A percentile compares a stretch with the other conserved stretches of the same genome.
These are phyloP conservation scores for Wickerhamomyces pijperi DNA, from an alignment of 805 yeast genomes.

Conservation along the genomic window DNA sequence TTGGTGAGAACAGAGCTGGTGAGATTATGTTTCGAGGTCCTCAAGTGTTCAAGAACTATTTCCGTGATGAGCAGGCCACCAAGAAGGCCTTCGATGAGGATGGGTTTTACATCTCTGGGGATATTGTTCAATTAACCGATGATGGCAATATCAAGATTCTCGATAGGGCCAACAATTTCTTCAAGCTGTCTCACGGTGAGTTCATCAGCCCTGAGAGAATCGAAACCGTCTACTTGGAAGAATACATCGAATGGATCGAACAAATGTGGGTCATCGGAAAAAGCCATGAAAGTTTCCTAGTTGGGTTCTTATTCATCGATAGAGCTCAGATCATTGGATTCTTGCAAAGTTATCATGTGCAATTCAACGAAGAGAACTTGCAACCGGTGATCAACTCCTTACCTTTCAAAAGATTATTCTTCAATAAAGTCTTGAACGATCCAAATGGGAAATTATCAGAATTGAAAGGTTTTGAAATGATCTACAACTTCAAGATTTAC, in stretches of 20 bases:
- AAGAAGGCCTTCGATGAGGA: constrained; percentile 28
- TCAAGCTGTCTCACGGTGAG: constrained; percentile 43
- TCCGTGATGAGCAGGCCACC: constrained; percentile 13
- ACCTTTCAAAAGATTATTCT: constrained; percentile 1
- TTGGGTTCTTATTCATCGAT: constrained; percentile 45
- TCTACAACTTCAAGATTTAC: constrained; percentile 43
- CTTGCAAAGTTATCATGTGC: not conserved
- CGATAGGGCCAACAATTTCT: constrained; percentile 58
- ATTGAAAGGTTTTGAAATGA: constrained; percentile 52
- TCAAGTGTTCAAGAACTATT: constrained; percentile 26
- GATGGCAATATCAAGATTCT: constrained; percentile 41
- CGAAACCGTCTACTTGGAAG: constrained; percentile 41
- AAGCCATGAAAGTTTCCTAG: constrained; percentile 36
- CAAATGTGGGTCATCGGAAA: constrained; percentile 50
- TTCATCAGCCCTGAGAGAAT: constrained; percentile 60
- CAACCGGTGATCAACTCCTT: constrained; percentile 1
- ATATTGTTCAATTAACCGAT: constrained; percentile 33
- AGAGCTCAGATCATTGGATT: constrained; percentile 18
- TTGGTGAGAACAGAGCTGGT: constrained; percentile 24
- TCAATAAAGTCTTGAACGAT: not conserved
- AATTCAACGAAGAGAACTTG: constrained; percentile 1
- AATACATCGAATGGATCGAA: constrained; percentile 25
- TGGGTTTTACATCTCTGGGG: constrained; percentile 47
- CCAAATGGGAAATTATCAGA: constrained; percentile 11
- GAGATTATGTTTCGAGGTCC: constrained; percentile 46